A percentile compares a stretch with the other conserved stretches of the same genome.
Conservation (phyloP, 495 filamentous ascomycete genomes). For the Aspergillus ostianus region DNA sequence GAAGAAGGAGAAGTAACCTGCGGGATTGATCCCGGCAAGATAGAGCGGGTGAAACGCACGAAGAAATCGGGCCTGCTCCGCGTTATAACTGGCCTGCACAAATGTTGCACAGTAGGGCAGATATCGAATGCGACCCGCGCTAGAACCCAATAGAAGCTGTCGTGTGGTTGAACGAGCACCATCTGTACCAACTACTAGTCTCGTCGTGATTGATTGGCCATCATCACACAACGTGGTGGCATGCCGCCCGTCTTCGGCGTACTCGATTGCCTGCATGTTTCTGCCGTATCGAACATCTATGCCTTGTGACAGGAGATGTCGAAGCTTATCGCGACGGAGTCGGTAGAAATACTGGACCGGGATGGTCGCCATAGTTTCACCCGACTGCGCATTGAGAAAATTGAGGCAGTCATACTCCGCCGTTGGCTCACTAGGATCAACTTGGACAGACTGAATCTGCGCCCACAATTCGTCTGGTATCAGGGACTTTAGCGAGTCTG, state of each 20-base stretch:
- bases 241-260: slow-evolving; percentile 14
- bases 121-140: slow-evolving; percentile 17
- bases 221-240: slow-evolving; percentile 25
- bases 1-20: slow-evolving; percentile 19
- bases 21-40: slow-evolving; percentile 19
- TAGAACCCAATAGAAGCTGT: slow-evolving; percentile 36
- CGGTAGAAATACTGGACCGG: slow-evolving; percentile 42
- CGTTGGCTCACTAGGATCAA: slow-evolving; percentile 33
- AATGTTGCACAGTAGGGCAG: slow-evolving; percentile 37
- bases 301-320: slow-evolving; percentile 35
- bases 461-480: slow-evolving; percentile 34
- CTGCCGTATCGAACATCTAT: slow-evolving; percentile 35
- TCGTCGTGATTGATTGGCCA: slow-evolving; percentile 13
- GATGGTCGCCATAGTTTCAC: slow-evolving; percentile 38
- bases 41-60: slow-evolving; percentile 28
- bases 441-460: slow-evolving; percentile 38
- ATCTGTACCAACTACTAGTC: slow-evolving; percentile 46
- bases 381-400: slow-evolving; percentile 48
- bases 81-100: slow-evolving; percentile 27
- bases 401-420: slow-evolving; percentile 34
- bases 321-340: slow-evolving; percentile 43
- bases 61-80: slow-evolving; percentile 34
- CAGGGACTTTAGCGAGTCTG: slow-evolving; percentile 35
- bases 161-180: slow-evolving; percentile 43
- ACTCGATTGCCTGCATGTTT: slow-evolving; percentile 9